Percentiles rank a stretch among this genome's conserved stretches.
These are phyloP conservation scores for Phytophthora pluvialis DNA, from an alignment of 352 stramenopile species.

Conservation along the genomic window DNA sequence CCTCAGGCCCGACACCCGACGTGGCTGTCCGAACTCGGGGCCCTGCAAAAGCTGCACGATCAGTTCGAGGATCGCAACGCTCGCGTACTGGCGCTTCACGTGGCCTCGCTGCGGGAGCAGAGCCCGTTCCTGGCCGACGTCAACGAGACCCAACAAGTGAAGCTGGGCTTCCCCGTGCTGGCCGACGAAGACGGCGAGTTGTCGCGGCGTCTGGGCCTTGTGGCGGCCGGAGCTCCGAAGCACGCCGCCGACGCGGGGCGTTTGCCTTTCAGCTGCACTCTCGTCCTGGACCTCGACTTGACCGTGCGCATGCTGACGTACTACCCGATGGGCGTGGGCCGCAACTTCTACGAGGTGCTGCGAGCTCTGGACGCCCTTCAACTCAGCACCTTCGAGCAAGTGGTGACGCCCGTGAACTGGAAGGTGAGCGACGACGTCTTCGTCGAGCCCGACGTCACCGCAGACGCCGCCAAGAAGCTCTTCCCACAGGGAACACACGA, in stretches of 20 bases:
- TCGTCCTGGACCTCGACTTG: conserved; percentile 79
- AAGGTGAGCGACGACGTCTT: conserved; percentile 89
- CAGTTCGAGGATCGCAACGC: conserved; percentile 82
- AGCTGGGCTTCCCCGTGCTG: conserved; percentile 74
- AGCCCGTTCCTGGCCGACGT: conserved; percentile 70
- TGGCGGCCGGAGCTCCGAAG: conserved; percentile 48
- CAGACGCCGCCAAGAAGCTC: conserved; percentile 74
- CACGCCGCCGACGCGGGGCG: conserved; percentile 57
- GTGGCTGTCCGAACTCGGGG: conserved; percentile 80
- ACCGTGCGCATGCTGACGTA: conserved; percentile 69
- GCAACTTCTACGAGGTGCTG: conserved; percentile 86
- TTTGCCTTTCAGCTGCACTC: conserved; percentile 68
- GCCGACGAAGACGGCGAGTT: conserved; percentile 72
- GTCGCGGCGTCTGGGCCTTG: conserved; percentile 62
- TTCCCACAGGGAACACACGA: conserved; percentile 86
- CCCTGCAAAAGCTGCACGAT: conserved; percentile 81
- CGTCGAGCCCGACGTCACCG: conserved; percentile 69
- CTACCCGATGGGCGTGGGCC: conserved; percentile 71
- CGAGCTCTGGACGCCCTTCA: conserved; percentile 75
- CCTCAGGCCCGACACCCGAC: conserved; percentile 75
- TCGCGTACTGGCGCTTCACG: conserved; percentile 54
- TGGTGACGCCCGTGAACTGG: conserved; percentile 87
- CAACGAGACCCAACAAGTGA: conserved; percentile 84
- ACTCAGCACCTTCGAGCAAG: conserved; percentile 73
- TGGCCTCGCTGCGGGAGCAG: conserved; percentile 42